These are phyloP conservation scores for Penicillium sp. DNA, from an alignment of 2,329 filamentous ascomycete genomes.

Conservation along the genomic window DNA sequence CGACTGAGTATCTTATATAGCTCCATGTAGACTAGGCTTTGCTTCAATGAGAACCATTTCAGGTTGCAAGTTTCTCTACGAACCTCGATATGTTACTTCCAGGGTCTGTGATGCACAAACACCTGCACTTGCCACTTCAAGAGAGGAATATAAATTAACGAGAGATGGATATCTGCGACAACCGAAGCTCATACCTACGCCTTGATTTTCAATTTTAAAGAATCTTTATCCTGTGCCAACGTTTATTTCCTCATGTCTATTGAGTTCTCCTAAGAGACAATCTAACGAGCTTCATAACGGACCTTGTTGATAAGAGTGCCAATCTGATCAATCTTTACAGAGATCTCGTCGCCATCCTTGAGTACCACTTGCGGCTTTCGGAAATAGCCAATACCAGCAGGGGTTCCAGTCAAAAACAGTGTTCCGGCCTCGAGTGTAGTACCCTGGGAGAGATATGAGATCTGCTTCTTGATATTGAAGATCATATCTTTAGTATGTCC, in stretches of 20 bases:
- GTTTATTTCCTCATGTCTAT: not conserved
- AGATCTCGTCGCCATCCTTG: constrained; percentile 1
- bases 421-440: constrained; percentile 28
- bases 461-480: constrained; percentile 40
- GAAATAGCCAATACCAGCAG: constrained; percentile 30
- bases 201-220: not conserved
- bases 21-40: no score
- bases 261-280: not conserved
- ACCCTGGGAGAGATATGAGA: constrained; percentile 41
- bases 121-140: no score
- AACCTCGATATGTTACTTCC: no score
- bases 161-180: no score
- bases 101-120: no score
- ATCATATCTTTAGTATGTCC: constrained; percentile 41
- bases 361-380: not conserved
- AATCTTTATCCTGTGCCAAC: no score
- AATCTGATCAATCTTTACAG: not conserved
- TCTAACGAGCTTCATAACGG: constrained; percentile 1
- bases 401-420: constrained; percentile 28
- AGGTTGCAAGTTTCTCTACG: no score
- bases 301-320: constrained; percentile 6
- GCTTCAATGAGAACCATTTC: no score
- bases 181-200: not conserved
- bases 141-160: no score
- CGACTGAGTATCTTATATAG: no score